phyloP scores from a whole-genome alignment of 140 eudicot genomes.

The Ambrosia hybrid region DNA sequence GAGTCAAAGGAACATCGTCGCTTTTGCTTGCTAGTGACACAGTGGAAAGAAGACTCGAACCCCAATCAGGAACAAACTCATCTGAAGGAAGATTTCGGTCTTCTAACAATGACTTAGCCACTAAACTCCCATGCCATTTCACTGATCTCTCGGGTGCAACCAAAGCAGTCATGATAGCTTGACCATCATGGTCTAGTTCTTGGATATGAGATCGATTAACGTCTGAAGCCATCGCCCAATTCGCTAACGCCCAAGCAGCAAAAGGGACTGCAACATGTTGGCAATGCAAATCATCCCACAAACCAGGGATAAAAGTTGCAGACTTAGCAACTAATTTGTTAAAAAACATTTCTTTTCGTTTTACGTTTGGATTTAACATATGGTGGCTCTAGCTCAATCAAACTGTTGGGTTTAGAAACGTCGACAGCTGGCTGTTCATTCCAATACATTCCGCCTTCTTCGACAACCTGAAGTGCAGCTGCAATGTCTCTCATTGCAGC shows the following conservation, averaged over 20 bases:
- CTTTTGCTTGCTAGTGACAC: conserved; percentile 72
- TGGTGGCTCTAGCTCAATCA: conserved; percentile 25
- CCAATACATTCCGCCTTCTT: conserved; percentile 71
- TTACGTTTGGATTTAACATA: conserved; percentile 24
- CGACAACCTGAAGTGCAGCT: conserved; percentile 74
- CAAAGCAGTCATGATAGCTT: conserved; percentile 71
- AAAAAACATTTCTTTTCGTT: conserved; percentile 26
- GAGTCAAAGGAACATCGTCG: conserved; percentile 75
- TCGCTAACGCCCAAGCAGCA: conserved; percentile 94
- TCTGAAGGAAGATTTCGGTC: conserved; percentile 60
- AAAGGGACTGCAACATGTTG: conserved; percentile 93
- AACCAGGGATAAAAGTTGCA: conserved; percentile 64
- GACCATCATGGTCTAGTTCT: conserved; percentile 75
- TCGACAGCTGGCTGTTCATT: conserved; percentile 46
- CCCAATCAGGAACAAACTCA: conserved; percentile 73
- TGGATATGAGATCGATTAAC: conserved; percentile 71
- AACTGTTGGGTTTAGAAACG: conserved; percentile 46
- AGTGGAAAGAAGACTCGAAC: conserved; percentile 69
- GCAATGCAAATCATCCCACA: conserved; percentile 88
- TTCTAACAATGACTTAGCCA: conserved; percentile 65
- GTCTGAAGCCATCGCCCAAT: conserved; percentile 87
- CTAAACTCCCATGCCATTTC: conserved; percentile 89
- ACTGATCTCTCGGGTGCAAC: conserved; percentile 88
- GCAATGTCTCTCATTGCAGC: conserved; percentile 85
- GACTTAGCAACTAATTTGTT: conserved; percentile 43